Base-by-base conservation (phyloP, 257 asterid species). In the Paraleonurus japonicus region DNA sequence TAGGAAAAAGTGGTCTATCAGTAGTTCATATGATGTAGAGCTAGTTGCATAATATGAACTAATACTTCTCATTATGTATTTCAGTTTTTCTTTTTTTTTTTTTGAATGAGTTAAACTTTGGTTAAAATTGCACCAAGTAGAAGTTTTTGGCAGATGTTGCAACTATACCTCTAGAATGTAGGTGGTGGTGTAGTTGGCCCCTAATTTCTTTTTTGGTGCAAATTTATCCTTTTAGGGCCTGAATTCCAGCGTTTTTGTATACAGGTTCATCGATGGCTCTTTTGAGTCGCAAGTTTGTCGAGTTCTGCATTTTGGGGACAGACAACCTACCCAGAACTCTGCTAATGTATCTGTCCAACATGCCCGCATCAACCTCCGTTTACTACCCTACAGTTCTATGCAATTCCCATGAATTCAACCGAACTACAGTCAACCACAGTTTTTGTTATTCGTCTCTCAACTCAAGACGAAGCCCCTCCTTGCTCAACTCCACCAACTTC, bases 381-480 rank as follows among this genome's bases (percentile, higher is more conserved):
- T 95, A 89, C 83, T 95, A 92, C 80, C 98, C 98, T 0, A 91
- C 99, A n/a, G 55, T 87, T 64, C 78, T 89, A 20, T 94, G 99
- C 89, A 91, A 94, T 71, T 84, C 98, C 76, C 81, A 65, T 43
- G 70, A 45, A 67, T 94, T 88, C 90, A 86, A 85, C 53, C 79
- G 76, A 53, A 94, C 96, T 0, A 85, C 89, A 12, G 74, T 92
- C 77, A 89, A 94, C 85, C 84, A 86, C 82, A 86, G 80, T 85
- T 75, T 94, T 69, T 83, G 30, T 26, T 88, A 84, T 63, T 57
- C 78, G 47, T 75, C 86, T 66, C 83, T 80, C 4, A 86, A 85
- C 84, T 72, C 86, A 17, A 80, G 61, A 67, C 78, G 72, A 39
- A 80, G 54, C 22, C 81, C 85, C 48, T 26, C 23, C 16, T 70